Evolutionary conservation across 257 asterid species (phyloP).

Genomic region (Gardenia jasminoides): DNA sequence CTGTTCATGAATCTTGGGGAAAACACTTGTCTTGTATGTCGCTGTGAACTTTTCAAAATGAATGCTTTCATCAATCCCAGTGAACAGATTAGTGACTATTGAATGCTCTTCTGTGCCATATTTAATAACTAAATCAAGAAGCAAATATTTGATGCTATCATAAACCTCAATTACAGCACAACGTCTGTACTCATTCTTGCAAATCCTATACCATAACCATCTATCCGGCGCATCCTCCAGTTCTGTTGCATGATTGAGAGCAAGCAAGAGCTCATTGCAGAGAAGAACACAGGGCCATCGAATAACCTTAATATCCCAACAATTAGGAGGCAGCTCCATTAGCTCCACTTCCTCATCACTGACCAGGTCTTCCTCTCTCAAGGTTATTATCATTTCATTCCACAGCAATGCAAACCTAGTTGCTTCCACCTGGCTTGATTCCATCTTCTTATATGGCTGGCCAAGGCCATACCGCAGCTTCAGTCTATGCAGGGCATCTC

Average conservation of each 20-base stretch:
- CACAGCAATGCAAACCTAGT: slow-evolving; percentile 93
- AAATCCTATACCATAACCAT: slow-evolving; percentile 92
- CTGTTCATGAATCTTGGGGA: slow-evolving; percentile 68
- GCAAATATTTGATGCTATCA: slow-evolving; percentile 67
- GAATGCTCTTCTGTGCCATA: slow-evolving; percentile 77
- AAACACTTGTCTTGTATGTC: slow-evolving; percentile 61
- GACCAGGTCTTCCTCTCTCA: slow-evolving; percentile 93
- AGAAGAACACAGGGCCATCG: slow-evolving; percentile 99
- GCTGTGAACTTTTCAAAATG: slow-evolving; percentile 79
- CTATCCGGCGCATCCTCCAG: slow-evolving; percentile 94
- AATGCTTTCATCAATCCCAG: slow-evolving; percentile 79
- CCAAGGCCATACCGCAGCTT: slow-evolving; percentile 96
- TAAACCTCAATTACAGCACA: slow-evolving; percentile 92
- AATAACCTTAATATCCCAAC: slow-evolving; percentile 89
- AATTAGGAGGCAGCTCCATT: slow-evolving; percentile 86
- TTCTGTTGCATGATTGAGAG: slow-evolving; percentile 93
- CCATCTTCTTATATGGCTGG: slow-evolving; percentile 87
- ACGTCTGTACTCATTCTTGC: slow-evolving; percentile 86
- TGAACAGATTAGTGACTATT: slow-evolving; percentile 75
- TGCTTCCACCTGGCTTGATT: slow-evolving; percentile 92
- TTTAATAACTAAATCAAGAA: slow-evolving; percentile 59
- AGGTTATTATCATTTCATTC: slow-evolving; percentile 81
- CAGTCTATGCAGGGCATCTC: slow-evolving; percentile 73
- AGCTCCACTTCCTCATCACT: slow-evolving; percentile 92
- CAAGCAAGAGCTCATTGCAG: slow-evolving; percentile 87